Evolutionary conservation across 2,329 filamentous ascomycete species (phyloP).

Genomic region (Shiraia sp.): DNA sequence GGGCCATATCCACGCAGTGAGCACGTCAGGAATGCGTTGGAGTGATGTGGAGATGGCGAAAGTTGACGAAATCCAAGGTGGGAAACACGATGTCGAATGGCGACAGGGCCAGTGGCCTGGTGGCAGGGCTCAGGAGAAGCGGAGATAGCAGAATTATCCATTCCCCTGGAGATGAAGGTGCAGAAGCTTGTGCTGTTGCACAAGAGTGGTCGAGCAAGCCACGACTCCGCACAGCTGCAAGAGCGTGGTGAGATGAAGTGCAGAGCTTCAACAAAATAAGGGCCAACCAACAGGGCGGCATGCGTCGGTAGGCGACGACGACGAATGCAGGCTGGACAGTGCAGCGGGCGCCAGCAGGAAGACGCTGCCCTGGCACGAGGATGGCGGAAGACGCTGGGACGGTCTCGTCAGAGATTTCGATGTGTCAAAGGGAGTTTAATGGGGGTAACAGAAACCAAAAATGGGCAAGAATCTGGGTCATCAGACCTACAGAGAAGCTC

Average conservation of each 20-base stretch:
- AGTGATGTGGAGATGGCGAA: constrained; percentile 4
- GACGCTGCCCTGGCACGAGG: constrained; percentile 27
- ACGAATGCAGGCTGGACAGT: constrained; percentile 15
- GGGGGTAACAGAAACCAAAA: constrained; percentile 17
- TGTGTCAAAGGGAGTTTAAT: constrained; percentile 33
- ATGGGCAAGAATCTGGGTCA: too few species aligned
- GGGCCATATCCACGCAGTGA: not conserved
- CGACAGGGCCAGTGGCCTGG: constrained; percentile 12
- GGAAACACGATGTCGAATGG: constrained; percentile 12
- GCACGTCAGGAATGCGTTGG: not conserved
- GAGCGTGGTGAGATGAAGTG: constrained; percentile 14
- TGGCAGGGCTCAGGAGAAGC: constrained; percentile 15
- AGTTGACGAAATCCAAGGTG: constrained; percentile 10
- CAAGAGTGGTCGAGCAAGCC: constrained; percentile 20
- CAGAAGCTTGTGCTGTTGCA: constrained; percentile 11
- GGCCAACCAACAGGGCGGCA: constrained; percentile 9
- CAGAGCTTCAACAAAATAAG: constrained; percentile 7
- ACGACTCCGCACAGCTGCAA: constrained; percentile 19
- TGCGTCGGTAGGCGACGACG: constrained; percentile 8
- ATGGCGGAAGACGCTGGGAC: constrained; percentile 23
- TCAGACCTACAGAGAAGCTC: not conserved
- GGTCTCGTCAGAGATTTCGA: constrained; percentile 30
- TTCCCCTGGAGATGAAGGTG: constrained; percentile 11
- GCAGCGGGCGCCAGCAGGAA: constrained; percentile 15
- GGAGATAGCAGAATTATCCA: constrained; percentile 13